Base-by-base conservation (phyloP, 208 protist genomes). In the Leishmania turanica region DNA sequence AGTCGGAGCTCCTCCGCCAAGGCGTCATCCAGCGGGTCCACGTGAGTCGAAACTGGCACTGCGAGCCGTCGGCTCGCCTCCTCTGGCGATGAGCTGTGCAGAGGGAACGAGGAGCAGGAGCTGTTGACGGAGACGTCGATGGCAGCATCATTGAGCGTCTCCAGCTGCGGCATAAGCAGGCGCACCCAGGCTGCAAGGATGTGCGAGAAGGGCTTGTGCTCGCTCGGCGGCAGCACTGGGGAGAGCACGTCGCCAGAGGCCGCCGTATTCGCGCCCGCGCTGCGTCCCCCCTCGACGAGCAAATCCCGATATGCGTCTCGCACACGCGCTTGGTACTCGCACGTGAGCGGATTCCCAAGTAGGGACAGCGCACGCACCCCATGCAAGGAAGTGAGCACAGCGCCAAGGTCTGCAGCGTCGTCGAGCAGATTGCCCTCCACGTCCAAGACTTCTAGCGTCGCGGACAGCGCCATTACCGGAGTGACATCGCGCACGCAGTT, bases 371-470 rank as follows among this genome's bases (percentile, higher is more conserved):
- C 77, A 56, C 81, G 90, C 21, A 97, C 81, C n/a, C 82, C 78
- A 17, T 53, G 76, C 62, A 96, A 80, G 1, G 90, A 68, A 19
- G 82, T 62, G 40, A 96, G 72, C 21, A 89, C 89, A 17, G 83
- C 68, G 45, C 79, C 60, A 42, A 93, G 79, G 47, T 76, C 68
- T 15, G 34, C 64, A 34, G 64, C 77, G 72, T 93, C 89, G 4
- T 73, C 78, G 51, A 98, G 80, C 34, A 90, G 72, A 83, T 98
- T 98, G 72, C 91, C 95, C 80, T 98, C 94, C 49, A 97, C 79
- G 60, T 98, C 96, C 5, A 97, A 87, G 58, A 97, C 93, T 71
- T 96, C 81, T 34, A 98, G 85, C 53, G 90, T 93, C 60, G 88
- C 87, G 45, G 86, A 88, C 34, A 96, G 64, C 53, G 91, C 91